Percentiles rank a stretch among this genome's conserved stretches.
Conservation (phyloP, 2,329 filamentous ascomycete genomes). For the Colletotrichum sp. region DNA sequence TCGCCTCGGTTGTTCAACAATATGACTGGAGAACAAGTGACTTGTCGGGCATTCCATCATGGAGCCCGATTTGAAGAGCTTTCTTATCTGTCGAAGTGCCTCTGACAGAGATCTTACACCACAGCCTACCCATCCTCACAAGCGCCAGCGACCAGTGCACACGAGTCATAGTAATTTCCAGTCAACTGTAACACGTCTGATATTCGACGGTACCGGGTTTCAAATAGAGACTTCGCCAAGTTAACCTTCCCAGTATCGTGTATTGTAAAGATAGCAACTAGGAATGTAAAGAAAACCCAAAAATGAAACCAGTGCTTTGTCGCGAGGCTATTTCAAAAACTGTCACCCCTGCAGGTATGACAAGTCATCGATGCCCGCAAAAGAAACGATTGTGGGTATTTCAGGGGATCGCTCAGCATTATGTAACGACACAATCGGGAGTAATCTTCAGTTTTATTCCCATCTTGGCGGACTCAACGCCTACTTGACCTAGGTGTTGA, state of each 20-base stretch:
- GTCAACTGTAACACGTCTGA: neutral
- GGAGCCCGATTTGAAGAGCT: neutral
- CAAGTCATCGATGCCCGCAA: neutral
- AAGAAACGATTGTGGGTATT: neutral
- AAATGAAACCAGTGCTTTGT: neutral
- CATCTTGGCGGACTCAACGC: neutral
- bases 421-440: neutral
- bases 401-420: neutral
- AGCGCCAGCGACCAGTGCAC: neutral
- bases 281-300: neutral
- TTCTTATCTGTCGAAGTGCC: neutral
- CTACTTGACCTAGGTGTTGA: neutral
- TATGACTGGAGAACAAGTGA: neutral
- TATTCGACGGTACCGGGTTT: neutral
- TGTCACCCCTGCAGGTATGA: neutral
- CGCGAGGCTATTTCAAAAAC: neutral
- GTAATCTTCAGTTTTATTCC: neutral
- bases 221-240: neutral
- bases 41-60: neutral
- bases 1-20: neutral
- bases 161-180: neutral
- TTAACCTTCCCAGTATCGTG: neutral
- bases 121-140: rapidly evolving
- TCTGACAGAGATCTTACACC: neutral
- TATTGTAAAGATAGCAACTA: neutral